Evolutionary conservation across 495 filamentous ascomycete species (phyloP).

Genomic region (Bombardia bombarda): DNA sequence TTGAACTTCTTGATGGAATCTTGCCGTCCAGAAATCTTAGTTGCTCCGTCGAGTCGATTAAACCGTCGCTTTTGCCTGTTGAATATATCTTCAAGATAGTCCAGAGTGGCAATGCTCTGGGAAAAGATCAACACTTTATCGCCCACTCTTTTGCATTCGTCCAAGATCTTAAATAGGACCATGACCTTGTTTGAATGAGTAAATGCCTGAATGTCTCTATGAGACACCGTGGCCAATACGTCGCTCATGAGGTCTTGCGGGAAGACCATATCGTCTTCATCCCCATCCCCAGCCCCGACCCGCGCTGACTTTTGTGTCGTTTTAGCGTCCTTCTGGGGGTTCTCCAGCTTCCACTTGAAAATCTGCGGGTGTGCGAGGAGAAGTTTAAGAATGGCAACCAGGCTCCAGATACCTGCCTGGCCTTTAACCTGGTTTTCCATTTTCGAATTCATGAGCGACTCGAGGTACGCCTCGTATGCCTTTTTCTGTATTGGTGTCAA

Average conservation of each 20-base stretch:
- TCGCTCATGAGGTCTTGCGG: slow-evolving; percentile 25
- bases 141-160: slow-evolving; percentile 45
- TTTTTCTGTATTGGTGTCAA: slow-evolving; percentile 57
- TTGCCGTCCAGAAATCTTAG: slow-evolving; percentile 48
- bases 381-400: slow-evolving; percentile 44
- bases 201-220: slow-evolving; percentile 20
- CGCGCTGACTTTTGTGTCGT: slow-evolving; percentile 5
- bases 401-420: slow-evolving; percentile 22
- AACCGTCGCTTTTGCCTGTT: slow-evolving; percentile 32
- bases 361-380: slow-evolving; percentile 70
- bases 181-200: slow-evolving; percentile 55
- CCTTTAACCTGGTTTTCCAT: background rate
- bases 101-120: slow-evolving; percentile 58
- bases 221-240: slow-evolving; percentile 19
- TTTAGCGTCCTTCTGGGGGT: slow-evolving; percentile 14
- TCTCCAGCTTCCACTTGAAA: slow-evolving; percentile 43
- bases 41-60: slow-evolving; percentile 59
- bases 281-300: slow-evolving; percentile 15
- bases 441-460: slow-evolving; percentile 6
- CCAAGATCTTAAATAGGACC: slow-evolving; percentile 59
- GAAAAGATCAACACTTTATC: slow-evolving; percentile 82
- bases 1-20: slow-evolving; percentile 60
- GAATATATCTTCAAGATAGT: slow-evolving; percentile 57
- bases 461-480: slow-evolving; percentile 56
- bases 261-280: slow-evolving; percentile 15